Evolutionary conservation across 139 green algal genomes (phyloP), one percentile per base, ranked within the genome.

Genomic region (Auxenochlorella protothecoides): DNA sequence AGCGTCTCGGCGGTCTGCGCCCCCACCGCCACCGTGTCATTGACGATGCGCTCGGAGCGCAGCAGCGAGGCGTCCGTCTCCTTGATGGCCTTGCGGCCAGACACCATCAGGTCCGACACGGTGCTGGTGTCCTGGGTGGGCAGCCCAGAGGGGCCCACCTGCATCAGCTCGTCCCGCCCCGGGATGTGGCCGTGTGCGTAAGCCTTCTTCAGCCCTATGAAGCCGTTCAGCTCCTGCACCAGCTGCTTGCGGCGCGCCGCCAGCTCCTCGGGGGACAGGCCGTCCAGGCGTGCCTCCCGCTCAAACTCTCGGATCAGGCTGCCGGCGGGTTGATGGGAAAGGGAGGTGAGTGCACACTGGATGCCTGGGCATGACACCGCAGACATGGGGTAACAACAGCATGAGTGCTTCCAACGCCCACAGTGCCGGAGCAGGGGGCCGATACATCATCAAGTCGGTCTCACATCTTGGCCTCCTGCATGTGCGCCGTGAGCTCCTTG

Each of bases 231-330:
- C 69, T 95, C 77, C 60, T 89, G 79, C 7, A 89, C 89, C 27
- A 94, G 72, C 9, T 55, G 44, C 53, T 84, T 86, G 72, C 94
- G 94, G 3, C 89, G 76, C 14, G 83, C 72, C 0, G 80, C 77
- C 0, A 96, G 70, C 63, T 91, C 83, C 5, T 72, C 64, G 0
- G 81, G 56, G 2, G 85, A 74, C 84, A 96, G 89, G 56, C 78
- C 79, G 70, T 96, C 89, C 55, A 80, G 81, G 5, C 90, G 78
- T 5, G 88, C 91, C 61, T 96, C 91, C 7, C 81, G 68, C 72
- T 96, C 91, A 81, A 96, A 96, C n/a, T 96, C 91, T 16, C 90
- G 88, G 53, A 96, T 91, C 2, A 96, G 80, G 13, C 91, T 96
- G 82, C 76, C 71, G 11, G 4, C 27, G 27, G 27, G 57, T 9